These are phyloP conservation scores for Sugiyamaella boreocaroliniensis DNA, from an alignment of 805 yeast species.

Conservation along the genomic window DNA sequence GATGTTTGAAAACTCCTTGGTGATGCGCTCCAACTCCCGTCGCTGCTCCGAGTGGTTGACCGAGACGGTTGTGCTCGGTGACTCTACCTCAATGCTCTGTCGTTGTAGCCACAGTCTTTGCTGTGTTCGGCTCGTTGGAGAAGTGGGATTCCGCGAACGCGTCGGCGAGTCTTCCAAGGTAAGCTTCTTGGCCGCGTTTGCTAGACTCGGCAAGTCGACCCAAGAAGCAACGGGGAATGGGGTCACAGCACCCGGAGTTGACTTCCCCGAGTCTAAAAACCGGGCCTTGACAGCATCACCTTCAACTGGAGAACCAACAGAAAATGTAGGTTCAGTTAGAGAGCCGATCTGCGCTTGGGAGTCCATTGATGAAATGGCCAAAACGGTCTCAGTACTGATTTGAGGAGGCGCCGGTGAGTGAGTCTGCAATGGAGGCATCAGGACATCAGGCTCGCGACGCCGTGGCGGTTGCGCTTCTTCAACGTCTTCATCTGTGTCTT, in stretches of 20 bases:
- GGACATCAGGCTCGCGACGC: neutral
- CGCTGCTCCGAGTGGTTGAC: slow-evolving; percentile 13
- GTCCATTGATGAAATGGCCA: slow-evolving; percentile 14
- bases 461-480: neutral
- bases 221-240: slow-evolving; percentile 12
- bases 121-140: slow-evolving; percentile 49
- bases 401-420: slow-evolving; percentile 21
- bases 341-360: neutral
- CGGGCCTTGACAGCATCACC: neutral
- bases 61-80: slow-evolving; percentile 8
- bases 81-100: slow-evolving; percentile 17
- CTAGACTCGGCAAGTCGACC: slow-evolving; percentile 10
- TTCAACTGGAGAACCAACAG: neutral
- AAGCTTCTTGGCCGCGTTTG: neutral
- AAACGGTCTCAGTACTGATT: slow-evolving; percentile 19
- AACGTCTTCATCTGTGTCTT: slow-evolving; percentile 8
- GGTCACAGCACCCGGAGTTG: neutral
- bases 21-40: slow-evolving; percentile 71
- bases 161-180: neutral
- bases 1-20: slow-evolving; percentile 65
- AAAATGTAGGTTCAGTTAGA: neutral
- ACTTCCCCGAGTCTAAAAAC: neutral
- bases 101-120: slow-evolving; percentile 70
- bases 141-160: neutral
- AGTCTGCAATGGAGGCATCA: slow-evolving; percentile 8